These are phyloP conservation scores for Adansonia madagascariensis DNA, from an alignment of 441 rosid genomes.

Conservation along the genomic window DNA sequence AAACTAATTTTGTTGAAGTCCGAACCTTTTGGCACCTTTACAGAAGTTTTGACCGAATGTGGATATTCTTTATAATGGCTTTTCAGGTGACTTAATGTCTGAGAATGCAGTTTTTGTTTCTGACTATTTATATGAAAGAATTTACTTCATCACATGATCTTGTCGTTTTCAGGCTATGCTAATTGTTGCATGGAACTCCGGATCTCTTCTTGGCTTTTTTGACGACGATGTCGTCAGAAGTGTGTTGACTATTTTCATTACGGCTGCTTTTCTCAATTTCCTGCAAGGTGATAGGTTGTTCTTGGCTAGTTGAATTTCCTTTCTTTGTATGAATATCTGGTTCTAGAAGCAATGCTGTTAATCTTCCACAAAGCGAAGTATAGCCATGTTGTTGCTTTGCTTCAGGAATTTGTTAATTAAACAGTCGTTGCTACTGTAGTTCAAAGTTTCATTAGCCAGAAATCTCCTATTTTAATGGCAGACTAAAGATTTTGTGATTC, in stretches of 20 bases:
- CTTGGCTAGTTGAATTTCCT: slow-evolving; percentile 24
- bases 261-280: slow-evolving; percentile 85
- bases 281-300: slow-evolving; percentile 65
- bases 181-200: slow-evolving; percentile 88
- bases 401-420: slow-evolving; percentile 19
- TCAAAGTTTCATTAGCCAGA: slow-evolving; percentile 16
- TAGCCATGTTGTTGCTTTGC: slow-evolving; percentile 4
- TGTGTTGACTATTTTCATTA: slow-evolving; percentile 86
- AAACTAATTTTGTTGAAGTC: slow-evolving; percentile 98
- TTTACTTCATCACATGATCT: slow-evolving; percentile 26
- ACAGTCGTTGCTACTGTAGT: slow-evolving; percentile 7
- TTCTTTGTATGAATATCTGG: slow-evolving; percentile 13
- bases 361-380: slow-evolving; percentile 17
- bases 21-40: slow-evolving; percentile 96
- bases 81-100: slow-evolving; percentile 33
- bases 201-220: slow-evolving; percentile 70
- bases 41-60: slow-evolving; percentile 96
- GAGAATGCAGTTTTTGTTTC: slow-evolving; percentile 30
- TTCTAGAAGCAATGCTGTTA: slow-evolving; percentile 9
- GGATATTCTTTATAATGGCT: slow-evolving; percentile 49
- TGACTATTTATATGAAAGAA: slow-evolving; percentile 27
- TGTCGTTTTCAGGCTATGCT: slow-evolving; percentile 78
- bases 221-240: slow-evolving; percentile 58
- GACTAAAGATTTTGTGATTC: slow-evolving; percentile 19
- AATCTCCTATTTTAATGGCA: slow-evolving; percentile 20